Conservation (phyloP, 2,329 filamentous ascomycete species). For the Xylariaceae sp. region DNA sequence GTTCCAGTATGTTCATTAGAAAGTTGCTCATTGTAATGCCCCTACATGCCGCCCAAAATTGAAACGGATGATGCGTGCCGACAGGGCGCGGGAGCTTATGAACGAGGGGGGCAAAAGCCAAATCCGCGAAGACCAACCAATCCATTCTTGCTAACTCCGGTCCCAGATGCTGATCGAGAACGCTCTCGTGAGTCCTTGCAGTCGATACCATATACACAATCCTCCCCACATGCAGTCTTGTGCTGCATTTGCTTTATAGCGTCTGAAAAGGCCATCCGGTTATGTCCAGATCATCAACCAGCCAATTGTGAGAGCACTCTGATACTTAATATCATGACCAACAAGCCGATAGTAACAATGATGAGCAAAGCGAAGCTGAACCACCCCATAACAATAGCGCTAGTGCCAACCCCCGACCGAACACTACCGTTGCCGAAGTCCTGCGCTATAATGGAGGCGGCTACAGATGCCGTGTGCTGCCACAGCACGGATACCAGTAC, state of each 20-base stretch:
- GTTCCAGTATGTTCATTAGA: slow-evolving; percentile 6
- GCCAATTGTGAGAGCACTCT: slow-evolving; percentile 72
- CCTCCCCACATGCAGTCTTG: slow-evolving; percentile 8
- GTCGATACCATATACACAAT: slow-evolving; percentile 33
- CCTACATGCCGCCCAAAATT: neutral
- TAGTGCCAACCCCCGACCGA: slow-evolving; percentile 57
- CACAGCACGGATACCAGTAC: slow-evolving; percentile 79
- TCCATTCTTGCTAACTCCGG: slow-evolving; percentile 37
- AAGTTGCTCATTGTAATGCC: too few relatives aligned
- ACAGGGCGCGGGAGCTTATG: slow-evolving; percentile 3
- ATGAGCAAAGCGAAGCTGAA: slow-evolving; percentile 94
- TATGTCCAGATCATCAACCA: slow-evolving; percentile 36
- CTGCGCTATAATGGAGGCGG: slow-evolving; percentile 83
- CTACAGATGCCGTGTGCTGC: slow-evolving; percentile 96
- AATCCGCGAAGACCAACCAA: slow-evolving; percentile 31
- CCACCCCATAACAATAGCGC: slow-evolving; percentile 97
- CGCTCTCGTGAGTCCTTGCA: slow-evolving; percentile 27
- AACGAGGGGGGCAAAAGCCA: slow-evolving; percentile 14
- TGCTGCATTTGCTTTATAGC: slow-evolving; percentile 6
- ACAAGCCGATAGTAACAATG: slow-evolving; percentile 90
- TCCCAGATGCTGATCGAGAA: slow-evolving; percentile 38
- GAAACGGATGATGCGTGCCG: neutral
- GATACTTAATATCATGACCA: slow-evolving; percentile 97
- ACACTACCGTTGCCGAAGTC: slow-evolving; percentile 48
- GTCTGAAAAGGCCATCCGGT: neutral